Evolutionary conservation across 768 basidiomycete species (phyloP), one percentile per base, ranked within the genome.

Genomic region (Inosperma sp.): DNA sequence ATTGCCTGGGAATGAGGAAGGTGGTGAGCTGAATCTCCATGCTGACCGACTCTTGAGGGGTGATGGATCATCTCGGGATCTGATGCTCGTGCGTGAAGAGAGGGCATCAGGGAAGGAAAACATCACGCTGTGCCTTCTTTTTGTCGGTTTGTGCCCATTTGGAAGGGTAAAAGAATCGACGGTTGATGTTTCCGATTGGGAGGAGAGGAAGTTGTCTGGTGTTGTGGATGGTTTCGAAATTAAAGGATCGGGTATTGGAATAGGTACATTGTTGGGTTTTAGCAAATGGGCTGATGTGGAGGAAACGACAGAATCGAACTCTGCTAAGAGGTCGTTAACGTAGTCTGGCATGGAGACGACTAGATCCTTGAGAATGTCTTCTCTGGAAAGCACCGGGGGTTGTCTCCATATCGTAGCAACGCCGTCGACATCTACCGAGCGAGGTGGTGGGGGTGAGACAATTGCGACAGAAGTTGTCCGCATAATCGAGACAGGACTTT

Each of bases 341-440:
- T 78, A 78, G 44, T 70, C 70, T 7, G 77, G 76, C 43, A 77
- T 65, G 44, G 65, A 54, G 33, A 72, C 62, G 13, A 61, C 63
- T 17, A 74, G 55, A 49, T 65, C 62, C 26, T 67, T 64, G 31
- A 74, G 62, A 39, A 76, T 68, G 48, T 74, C 70, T 23, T 65
- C 65, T 46, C 60, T 65, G 2, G 72, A 53, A 34, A 70, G 73
- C 8, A 62, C 59, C 17, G 22, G 3, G 10, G 59, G 51, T n/a
- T 62, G 48, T 40, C 59, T 60, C 56, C 68, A 72, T 26, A 73
- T 73, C 6, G 65, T 73, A 31, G 71, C 73, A 36, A 59, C 61
- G 27, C 71, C 70, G 4, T 56, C 58, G 7, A 49, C 35, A 17
- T 56, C 61, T 46, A 56, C 55, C n/a, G 34, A 25, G 13, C 58